Percentiles rank a stretch among this genome's conserved stretches.
Evolutionary conservation across 768 basidiomycete species (phyloP).

Genomic region (Holtermannia corniformis): DNA sequence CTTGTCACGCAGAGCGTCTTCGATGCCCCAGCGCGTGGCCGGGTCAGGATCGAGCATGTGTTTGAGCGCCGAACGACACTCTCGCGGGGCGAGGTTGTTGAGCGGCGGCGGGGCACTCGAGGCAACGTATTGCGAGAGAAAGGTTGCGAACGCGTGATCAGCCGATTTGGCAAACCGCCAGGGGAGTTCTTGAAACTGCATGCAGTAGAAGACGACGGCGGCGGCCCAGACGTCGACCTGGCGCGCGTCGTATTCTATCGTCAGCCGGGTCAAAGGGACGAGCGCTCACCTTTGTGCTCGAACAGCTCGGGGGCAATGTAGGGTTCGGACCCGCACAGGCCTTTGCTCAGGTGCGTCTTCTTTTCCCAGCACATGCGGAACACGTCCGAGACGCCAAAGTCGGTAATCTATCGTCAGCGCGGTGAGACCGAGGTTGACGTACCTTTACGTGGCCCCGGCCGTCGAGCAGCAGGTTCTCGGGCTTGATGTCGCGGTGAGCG

Average conservation of each 20-base stretch:
- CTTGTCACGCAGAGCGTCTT: slow-evolving; percentile 64
- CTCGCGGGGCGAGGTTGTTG: slow-evolving; percentile 76
- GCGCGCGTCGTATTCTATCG: slow-evolving; percentile 85
- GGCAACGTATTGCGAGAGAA: slow-evolving; percentile 46
- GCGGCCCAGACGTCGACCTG: slow-evolving; percentile 97
- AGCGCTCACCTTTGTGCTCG: slow-evolving; percentile 78
- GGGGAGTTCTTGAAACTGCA: slow-evolving; percentile 90
- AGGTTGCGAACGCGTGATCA: slow-evolving; percentile 72
- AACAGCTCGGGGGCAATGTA: slow-evolving; percentile 99
- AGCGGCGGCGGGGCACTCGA: slow-evolving; percentile 52
- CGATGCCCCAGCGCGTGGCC: slow-evolving; percentile 61
- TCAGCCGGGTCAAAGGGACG: neutral
- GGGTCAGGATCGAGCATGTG: slow-evolving; percentile 96
- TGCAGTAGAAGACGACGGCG: slow-evolving; percentile 95
- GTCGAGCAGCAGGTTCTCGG: slow-evolving; percentile 94
- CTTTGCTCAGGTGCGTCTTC: slow-evolving; percentile 93
- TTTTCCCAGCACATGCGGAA: slow-evolving; percentile 97
- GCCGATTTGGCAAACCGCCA: slow-evolving; percentile 87
- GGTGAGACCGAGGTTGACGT: slow-evolving; percentile 10
- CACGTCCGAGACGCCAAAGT: slow-evolving; percentile 98
- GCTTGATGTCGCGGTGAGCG: slow-evolving; percentile 95
- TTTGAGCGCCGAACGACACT: slow-evolving; percentile 70
- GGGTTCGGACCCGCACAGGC: slow-evolving; percentile 92
- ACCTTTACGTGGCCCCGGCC: slow-evolving; percentile 88
- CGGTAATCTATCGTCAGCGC: slow-evolving; percentile 63